phyloP scores from a whole-genome alignment of 345 rosid genomes.

The Lepidium africanum region DNA sequence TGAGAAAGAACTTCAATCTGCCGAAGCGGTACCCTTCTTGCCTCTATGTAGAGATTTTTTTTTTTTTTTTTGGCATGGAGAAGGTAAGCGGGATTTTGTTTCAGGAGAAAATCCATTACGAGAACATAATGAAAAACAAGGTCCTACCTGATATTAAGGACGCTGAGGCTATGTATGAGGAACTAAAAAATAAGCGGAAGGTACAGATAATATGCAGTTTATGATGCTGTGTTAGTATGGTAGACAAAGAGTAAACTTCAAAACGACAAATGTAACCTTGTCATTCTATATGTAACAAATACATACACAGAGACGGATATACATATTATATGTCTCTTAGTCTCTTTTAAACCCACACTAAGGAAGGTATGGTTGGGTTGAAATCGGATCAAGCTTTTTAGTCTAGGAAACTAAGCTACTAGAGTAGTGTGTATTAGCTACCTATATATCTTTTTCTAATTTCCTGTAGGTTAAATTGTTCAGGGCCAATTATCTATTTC shows the following conservation, averaged over 20 bases:
- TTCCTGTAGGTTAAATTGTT: not conserved
- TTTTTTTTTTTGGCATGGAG: constrained; percentile 8
- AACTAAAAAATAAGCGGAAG: constrained; percentile 52
- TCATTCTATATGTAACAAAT: not conserved
- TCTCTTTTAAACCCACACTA: not conserved
- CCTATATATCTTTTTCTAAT: not conserved
- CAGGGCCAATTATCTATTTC: not conserved
- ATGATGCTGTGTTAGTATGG: not conserved
- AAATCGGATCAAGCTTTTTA: constrained; percentile 5
- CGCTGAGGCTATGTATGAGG: constrained; percentile 50
- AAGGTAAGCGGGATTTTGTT: constrained; percentile 23
- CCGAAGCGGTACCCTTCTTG: constrained; percentile 40
- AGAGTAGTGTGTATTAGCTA: not conserved
- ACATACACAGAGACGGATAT: not conserved
- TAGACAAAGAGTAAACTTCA: not conserved
- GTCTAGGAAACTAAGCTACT: not conserved
- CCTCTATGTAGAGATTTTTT: not conserved
- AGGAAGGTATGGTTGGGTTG: constrained; percentile 1
- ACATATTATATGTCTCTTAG: not conserved
- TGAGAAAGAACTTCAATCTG: constrained; percentile 52
- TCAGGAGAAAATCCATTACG: constrained; percentile 76
- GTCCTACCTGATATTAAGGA: constrained; percentile 60
- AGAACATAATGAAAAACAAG: constrained; percentile 61
- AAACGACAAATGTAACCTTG: not conserved
- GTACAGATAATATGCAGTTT: constrained; percentile 26